phyloP scores from a whole-genome alignment of 352 stramenopile genomes.

The Globisporangium nagaii region DNA sequence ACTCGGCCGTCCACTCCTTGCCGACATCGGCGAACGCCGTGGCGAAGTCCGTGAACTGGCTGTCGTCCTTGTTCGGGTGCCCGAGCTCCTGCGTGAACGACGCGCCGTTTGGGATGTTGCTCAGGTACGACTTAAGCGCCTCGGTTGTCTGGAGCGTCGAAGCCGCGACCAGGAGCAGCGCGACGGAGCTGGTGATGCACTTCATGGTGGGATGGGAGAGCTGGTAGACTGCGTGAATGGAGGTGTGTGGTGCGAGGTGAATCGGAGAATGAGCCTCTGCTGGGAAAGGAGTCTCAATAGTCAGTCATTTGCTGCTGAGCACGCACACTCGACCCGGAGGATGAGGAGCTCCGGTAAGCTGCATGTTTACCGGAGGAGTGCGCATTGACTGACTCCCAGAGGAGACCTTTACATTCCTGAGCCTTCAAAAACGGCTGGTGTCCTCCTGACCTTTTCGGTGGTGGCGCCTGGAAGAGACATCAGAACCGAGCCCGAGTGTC shows the following conservation, averaged over 20 bases:
- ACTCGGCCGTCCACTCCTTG: conserved; percentile 22
- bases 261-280: conserved; percentile 12
- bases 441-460: no score
- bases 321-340: no score
- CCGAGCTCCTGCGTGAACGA: conserved; percentile 27
- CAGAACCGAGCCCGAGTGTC: no score
- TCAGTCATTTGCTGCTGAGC: no score
- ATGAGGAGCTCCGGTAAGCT: no score
- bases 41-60: conserved; percentile 13
- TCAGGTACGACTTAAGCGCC: conserved; percentile 18
- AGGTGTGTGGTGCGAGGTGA: neutral
- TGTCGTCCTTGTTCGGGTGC: conserved; percentile 21
- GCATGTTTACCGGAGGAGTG: no score
- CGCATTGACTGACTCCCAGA: no score
- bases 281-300: no score
- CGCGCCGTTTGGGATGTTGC: conserved; percentile 35
- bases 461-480: no score
- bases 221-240: conserved; percentile 1
- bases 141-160: conserved; percentile 72
- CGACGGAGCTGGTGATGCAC: conserved; percentile 62
- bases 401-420: no score
- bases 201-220: no score
- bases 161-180: conserved; percentile 76
- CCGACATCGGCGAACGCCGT: conserved; percentile 20
- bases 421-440: no score